Percentiles rank a stretch among this genome's conserved stretches.
phyloP scores from a whole-genome alignment of 177 flowering plant species.

The Vitis hybrid region DNA sequence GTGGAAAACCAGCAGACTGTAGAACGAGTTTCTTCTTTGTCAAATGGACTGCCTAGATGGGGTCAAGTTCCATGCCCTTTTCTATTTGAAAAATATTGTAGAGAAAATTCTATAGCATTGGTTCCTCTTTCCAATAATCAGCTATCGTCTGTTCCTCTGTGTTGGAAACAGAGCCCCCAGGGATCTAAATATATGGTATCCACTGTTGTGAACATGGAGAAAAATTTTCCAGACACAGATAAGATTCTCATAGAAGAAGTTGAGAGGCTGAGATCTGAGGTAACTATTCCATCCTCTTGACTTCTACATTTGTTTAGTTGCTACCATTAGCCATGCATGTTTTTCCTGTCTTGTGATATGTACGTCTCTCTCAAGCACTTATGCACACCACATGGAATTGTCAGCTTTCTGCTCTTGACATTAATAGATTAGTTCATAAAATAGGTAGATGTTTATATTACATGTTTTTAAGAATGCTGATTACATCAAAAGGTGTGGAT shows the following conservation, averaged over 20 bases:
- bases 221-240: slow-evolving; percentile 27
- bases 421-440: background rate
- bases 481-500: background rate
- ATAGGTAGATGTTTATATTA: background rate
- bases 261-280: slow-evolving; percentile 49
- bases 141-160: slow-evolving; percentile 14
- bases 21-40: slow-evolving; percentile 21
- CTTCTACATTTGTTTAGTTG: too few relatives aligned
- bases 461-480: background rate
- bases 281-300: slow-evolving; percentile 18
- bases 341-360: background rate
- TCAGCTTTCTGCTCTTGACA: background rate
- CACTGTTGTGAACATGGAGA: slow-evolving; percentile 1
- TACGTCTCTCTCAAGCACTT: background rate
- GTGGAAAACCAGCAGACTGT: slow-evolving; percentile 22
- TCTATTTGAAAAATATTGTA: slow-evolving; percentile 23
- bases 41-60: slow-evolving; percentile 41
- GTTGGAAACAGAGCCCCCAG: slow-evolving; percentile 3
- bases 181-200: slow-evolving; percentile 14
- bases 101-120: slow-evolving; percentile 13
- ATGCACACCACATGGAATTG: background rate
- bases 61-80: slow-evolving; percentile 55
- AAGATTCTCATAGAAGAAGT: slow-evolving; percentile 47
- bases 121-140: slow-evolving; percentile 15
- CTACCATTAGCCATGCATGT: too few relatives aligned